Evolutionary conservation across 805 yeast species (phyloP).

Genomic region (Huiozyma sinensis): DNA sequence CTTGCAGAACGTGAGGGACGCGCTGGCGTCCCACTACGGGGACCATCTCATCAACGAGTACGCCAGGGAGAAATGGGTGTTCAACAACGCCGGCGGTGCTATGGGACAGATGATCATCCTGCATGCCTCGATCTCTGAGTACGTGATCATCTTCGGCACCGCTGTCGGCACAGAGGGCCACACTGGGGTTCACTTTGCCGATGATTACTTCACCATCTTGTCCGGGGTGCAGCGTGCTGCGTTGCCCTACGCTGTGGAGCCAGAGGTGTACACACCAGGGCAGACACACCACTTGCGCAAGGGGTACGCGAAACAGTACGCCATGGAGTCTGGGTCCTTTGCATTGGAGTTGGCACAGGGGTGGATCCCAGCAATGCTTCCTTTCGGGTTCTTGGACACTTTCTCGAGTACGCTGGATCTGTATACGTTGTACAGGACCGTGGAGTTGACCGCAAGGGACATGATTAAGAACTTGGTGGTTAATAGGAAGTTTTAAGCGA

Average conservation of each 20-base stretch:
- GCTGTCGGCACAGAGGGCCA: constrained; percentile 96
- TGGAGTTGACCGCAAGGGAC: constrained; percentile 62
- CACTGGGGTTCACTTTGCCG: constrained; percentile 92
- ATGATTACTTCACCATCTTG: constrained; percentile 89
- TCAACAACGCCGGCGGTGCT: constrained; percentile 97
- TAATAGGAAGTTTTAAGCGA: neutral
- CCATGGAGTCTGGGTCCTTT: constrained; percentile 71
- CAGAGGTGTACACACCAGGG: constrained; percentile 78
- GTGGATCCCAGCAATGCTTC: constrained; percentile 96
- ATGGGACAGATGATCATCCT: constrained; percentile 94
- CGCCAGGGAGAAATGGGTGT: constrained; percentile 80
- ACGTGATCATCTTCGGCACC: constrained; percentile 85
- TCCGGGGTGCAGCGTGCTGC: constrained; percentile 73
- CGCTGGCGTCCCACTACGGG: constrained; percentile 57
- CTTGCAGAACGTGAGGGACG: constrained; percentile 49
- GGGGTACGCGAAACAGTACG: constrained; percentile 74
- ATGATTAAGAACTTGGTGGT: constrained; percentile 55
- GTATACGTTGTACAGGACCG: constrained; percentile 57
- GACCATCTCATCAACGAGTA: constrained; percentile 58
- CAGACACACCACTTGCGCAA: constrained; percentile 68
- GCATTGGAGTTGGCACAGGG: constrained; percentile 97
- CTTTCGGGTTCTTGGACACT: constrained; percentile 83
- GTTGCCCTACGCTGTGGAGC: constrained; percentile 46
- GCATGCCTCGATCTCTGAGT: constrained; percentile 91
- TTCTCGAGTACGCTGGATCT: constrained; percentile 73